Conservation (phyloP, 371 early-diverging fungal genomes). For the Paraphysoderma sedebokerense region DNA sequence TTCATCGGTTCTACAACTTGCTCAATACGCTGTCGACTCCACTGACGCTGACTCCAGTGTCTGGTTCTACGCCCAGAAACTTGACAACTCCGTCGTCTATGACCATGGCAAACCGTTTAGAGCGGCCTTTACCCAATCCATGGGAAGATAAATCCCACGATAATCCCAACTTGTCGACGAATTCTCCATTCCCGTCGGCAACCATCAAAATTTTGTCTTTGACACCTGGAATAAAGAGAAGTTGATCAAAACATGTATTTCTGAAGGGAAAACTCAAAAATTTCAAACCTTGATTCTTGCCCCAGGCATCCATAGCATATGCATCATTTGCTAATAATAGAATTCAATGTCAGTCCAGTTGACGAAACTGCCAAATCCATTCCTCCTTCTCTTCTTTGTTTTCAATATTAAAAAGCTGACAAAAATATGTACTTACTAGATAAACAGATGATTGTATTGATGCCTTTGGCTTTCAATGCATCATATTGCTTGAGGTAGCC, state of each 20-base stretch:
- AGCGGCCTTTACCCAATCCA: constrained; percentile 35
- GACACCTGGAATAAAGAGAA: neutral
- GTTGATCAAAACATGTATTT: neutral
- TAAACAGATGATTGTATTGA: constrained; percentile 43
- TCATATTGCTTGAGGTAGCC: constrained; percentile 40
- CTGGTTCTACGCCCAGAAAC: constrained; percentile 24
- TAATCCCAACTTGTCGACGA: constrained; percentile 40
- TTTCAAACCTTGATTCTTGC: constrained; percentile 14
- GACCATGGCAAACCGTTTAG: constrained; percentile 48
- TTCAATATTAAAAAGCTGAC: too few relatives aligned
- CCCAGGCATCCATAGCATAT: constrained; percentile 59
- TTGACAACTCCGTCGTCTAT: constrained; percentile 31
- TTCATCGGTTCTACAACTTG: too few relatives aligned
- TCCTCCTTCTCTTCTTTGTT: too few relatives aligned
- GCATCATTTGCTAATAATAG: constrained; percentile 57
- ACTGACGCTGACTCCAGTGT: too few relatives aligned
- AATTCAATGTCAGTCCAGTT: too few relatives aligned
- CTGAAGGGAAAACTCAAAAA: neutral
- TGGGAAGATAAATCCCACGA: constrained; percentile 31
- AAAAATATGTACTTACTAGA: too few relatives aligned
- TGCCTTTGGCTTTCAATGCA: constrained; percentile 32
- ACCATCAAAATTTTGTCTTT: constrained; percentile 27
- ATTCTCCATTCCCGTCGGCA: constrained; percentile 42
- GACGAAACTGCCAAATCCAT: too few relatives aligned
- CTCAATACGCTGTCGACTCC: too few relatives aligned